phyloP scores from a whole-genome alignment of 768 basidiomycete genomes.

The Tulasnella sp. region DNA sequence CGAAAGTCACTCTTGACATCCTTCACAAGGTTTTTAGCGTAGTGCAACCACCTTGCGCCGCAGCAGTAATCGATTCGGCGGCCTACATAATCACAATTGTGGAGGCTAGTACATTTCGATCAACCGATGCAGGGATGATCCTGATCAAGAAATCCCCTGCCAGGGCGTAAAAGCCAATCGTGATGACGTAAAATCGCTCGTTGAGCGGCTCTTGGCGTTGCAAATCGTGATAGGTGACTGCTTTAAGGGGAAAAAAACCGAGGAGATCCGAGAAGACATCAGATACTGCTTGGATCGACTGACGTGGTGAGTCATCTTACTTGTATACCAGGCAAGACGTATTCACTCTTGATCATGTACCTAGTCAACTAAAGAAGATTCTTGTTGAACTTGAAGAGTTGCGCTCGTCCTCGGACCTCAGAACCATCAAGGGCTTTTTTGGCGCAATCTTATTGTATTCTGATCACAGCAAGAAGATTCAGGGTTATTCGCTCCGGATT shows the following conservation, averaged over 20 bases:
- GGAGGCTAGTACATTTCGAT: too few species aligned
- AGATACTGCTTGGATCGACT: background rate
- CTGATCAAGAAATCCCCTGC: too few species aligned
- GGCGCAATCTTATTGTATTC: background rate
- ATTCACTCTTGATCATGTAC: background rate
- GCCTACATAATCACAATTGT: too few species aligned
- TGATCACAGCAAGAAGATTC: background rate
- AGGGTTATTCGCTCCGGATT: background rate
- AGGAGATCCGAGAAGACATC: background rate
- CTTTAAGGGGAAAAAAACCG: background rate
- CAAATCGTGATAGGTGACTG: background rate
- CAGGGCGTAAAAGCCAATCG: too few species aligned
- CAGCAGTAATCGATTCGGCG: too few species aligned
- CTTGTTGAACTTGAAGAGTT: background rate
- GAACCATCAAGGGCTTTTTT: background rate
- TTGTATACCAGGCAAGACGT: background rate
- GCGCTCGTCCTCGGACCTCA: background rate
- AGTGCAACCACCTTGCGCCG: too few species aligned
- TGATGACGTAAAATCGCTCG: background rate
- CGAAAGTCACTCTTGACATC: too few species aligned
- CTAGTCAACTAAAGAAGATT: background rate
- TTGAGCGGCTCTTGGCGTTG: background rate
- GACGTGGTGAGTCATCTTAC: background rate
- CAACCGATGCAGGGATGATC: too few species aligned
- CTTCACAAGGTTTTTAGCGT: too few species aligned